Evolutionary conservation across 768 basidiomycete species (phyloP), one percentile per base, ranked within the genome.

Genomic region (Wakefieldia striispora): DNA sequence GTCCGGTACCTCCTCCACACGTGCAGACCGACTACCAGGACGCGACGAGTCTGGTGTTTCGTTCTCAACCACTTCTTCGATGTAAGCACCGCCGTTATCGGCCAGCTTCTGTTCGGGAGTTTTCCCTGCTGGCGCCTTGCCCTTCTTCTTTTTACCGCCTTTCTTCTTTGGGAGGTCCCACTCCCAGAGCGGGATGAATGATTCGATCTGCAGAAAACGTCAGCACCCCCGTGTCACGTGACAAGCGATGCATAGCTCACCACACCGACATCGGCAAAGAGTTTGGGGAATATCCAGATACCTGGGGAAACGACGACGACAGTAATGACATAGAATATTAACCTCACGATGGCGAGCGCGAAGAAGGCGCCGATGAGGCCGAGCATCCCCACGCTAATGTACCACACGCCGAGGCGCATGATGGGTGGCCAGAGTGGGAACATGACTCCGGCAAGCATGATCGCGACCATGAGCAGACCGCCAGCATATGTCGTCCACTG

Each of bases 241-340:
- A 45, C 35, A 47, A 21, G 29, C 3, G 17, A 40, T 3, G 35
- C 43, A 27, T 21, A 31, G 84, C 95, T 70, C 66, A 99, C 97
- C 64, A 98, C 95, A 68, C 97, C 95, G 47, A 97, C 95, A 62
- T 99, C 95, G 13, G 95, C 97, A 57, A 99, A 98, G 27, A 99
- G 73, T 65, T 95, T 87, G 0, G 97, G 97, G 77, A 97, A 99
- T 73, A 98, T 88, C 97, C 97, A 99, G 41, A 99, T 97, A 37
- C 95, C 97, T 13, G 92, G 92, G 52, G 84, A 83, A 27, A 83
- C 84, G 48, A 82, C 82, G 61, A 98, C 70, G 56, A 95, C 66
- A n/a, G 95, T 95, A 62, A 94, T 82, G 69, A 95, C 79, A 71
- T 93, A 98, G 74, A 97, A 87, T 59, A 99, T 88, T 46, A 97